Percentiles rank a stretch among this genome's conserved stretches.
Evolutionary conservation across 2,329 filamentous ascomycete genomes (phyloP).

Genomic region (Coccinonectria pachysandricola): DNA sequence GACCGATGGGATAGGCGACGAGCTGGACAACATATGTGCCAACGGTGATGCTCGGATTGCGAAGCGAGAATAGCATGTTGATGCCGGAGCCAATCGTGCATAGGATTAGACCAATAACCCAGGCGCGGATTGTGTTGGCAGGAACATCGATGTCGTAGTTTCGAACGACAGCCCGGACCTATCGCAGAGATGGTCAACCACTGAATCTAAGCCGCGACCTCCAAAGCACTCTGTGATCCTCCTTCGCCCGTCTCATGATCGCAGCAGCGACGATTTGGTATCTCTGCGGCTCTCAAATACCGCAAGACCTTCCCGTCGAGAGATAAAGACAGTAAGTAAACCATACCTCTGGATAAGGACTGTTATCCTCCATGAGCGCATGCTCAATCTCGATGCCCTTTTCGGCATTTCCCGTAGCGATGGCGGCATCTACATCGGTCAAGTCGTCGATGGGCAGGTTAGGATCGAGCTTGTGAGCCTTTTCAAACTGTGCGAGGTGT

Average conservation of each 20-base stretch:
- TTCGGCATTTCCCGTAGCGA: slow-evolving; percentile 43
- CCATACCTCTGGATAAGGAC: slow-evolving; percentile 55
- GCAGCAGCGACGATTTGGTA: too few relatives aligned
- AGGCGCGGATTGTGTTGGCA: slow-evolving; percentile 55
- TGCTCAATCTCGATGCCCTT: slow-evolving; percentile 48
- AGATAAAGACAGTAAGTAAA: too few relatives aligned
- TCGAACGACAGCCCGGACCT: slow-evolving; percentile 54
- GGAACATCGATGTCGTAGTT: slow-evolving; percentile 56
- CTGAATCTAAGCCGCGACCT: too few relatives aligned
- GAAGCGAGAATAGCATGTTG: slow-evolving; percentile 51
- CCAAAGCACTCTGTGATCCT: slow-evolving; percentile 1
- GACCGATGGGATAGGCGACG: slow-evolving; percentile 48
- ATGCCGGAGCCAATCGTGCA: slow-evolving; percentile 52
- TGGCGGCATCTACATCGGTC: slow-evolving; percentile 48
- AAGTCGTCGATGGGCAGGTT: slow-evolving; percentile 54
- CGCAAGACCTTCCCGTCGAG: too few relatives aligned
- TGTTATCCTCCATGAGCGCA: slow-evolving; percentile 52
- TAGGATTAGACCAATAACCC: slow-evolving; percentile 50
- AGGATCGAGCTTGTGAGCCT: slow-evolving; percentile 52
- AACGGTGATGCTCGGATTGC: slow-evolving; percentile 48
- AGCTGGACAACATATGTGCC: slow-evolving; percentile 54
- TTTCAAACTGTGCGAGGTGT: slow-evolving; percentile 46
- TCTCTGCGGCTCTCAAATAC: too few relatives aligned
- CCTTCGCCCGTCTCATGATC: too few relatives aligned
- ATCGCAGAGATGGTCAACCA: slow-evolving; percentile 15